Conservation (phyloP, 78 protist genomes). For the Speleostelium caveatum region DNA sequence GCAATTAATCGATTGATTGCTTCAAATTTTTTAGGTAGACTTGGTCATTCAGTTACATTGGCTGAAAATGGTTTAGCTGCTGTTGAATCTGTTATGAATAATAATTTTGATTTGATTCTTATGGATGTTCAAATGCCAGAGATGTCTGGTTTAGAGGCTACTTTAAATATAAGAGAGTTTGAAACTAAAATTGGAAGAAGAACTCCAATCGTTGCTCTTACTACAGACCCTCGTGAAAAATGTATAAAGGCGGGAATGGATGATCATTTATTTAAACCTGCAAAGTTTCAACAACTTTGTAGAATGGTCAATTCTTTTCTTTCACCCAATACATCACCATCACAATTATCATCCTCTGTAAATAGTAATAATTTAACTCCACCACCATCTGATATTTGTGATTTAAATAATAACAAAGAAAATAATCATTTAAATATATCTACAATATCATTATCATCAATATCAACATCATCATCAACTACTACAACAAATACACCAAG, state of each 20-base stretch:
- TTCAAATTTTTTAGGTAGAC: conserved; percentile 8
- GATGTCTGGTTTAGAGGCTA: conserved; percentile 55
- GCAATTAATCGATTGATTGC: conserved; percentile 39
- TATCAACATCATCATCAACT: too few species aligned
- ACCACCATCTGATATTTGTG: too few species aligned
- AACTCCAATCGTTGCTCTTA: conserved; percentile 50
- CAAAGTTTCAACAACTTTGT: conserved; percentile 27
- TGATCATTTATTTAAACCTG: conserved; percentile 57
- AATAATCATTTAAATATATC: too few species aligned
- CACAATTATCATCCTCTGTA: not conserved
- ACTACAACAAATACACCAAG: too few species aligned
- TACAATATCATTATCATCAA: too few species aligned
- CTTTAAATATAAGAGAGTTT: conserved; percentile 43
- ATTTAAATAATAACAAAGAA: not conserved
- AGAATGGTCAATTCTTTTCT: conserved; percentile 10
- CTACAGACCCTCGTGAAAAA: conserved; percentile 14
- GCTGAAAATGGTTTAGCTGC: conserved; percentile 66
- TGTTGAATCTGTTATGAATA: not conserved
- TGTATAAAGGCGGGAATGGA: conserved; percentile 64
- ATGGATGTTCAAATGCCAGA: conserved; percentile 71
- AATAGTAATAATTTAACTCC: too few species aligned
- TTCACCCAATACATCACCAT: not conserved
- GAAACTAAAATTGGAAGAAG: not conserved
- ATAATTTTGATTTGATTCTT: conserved; percentile 37
- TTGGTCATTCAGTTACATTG: conserved; percentile 33